A percentile compares a stretch with the other conserved stretches of the same genome.
Evolutionary conservation across 202 grass and related monocot species (phyloP).

Genomic region (Panicum hallii): DNA sequence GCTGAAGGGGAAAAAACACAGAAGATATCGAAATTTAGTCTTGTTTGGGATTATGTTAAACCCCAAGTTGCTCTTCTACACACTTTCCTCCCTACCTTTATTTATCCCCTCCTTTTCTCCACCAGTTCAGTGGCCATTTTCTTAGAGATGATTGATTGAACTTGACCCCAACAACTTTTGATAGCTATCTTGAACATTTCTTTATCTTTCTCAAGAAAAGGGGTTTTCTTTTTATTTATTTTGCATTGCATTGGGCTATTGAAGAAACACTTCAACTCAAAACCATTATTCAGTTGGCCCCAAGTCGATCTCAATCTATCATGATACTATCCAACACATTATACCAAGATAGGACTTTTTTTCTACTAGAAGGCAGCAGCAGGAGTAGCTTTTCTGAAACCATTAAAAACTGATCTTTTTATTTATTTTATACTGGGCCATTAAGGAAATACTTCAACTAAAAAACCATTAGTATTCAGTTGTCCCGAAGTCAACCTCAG

Average conservation of each 20-base stretch:
- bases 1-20: background rate
- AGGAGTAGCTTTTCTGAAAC: too few relatives aligned
- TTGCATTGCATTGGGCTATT: background rate
- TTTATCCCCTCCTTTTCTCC: background rate
- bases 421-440: background rate
- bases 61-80: background rate
- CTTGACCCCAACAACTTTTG: slow-evolving; percentile 22
- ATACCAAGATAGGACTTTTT: too few relatives aligned
- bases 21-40: background rate
- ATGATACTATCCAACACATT: background rate
- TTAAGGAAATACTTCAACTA: background rate
- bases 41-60: background rate
- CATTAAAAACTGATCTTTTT: background rate
- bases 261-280: background rate
- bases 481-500: background rate
- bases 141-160: background rate
- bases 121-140: background rate
- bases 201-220: background rate
- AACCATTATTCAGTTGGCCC: slow-evolving; percentile 2
- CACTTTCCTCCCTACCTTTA: background rate
- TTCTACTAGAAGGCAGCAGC: too few relatives aligned
- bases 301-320: background rate
- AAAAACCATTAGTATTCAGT: background rate
- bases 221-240: background rate
- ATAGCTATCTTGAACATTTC: background rate